These are phyloP conservation scores for Agmasoma carcini DNA, from an alignment of 371 early-diverging fungal genomes.

Conservation along the genomic window DNA sequence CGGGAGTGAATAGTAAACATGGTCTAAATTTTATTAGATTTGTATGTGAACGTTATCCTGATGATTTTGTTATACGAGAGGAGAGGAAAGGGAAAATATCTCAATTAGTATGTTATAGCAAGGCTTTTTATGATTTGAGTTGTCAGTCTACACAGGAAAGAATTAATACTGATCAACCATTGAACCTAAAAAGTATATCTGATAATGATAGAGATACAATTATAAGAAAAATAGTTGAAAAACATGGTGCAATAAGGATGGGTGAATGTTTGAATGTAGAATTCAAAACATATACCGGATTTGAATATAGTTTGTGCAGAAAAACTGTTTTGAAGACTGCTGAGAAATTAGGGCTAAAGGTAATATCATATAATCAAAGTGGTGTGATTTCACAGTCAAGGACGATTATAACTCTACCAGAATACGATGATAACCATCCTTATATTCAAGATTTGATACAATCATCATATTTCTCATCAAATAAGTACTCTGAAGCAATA, in stretches of 20 bases:
- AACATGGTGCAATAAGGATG: conserved; percentile 19
- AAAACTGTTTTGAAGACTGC: conserved; percentile 42
- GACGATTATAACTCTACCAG: not conserved
- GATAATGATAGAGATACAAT: conserved; percentile 26
- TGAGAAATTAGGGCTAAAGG: conserved; percentile 24
- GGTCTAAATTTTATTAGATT: no score
- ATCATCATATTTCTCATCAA: not conserved
- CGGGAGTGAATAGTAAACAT: no score
- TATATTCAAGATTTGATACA: not conserved
- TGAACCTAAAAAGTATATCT: conserved; percentile 13
- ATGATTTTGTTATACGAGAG: no score
- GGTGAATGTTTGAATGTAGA: conserved; percentile 20
- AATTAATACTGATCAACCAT: no score
- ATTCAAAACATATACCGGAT: conserved; percentile 17
- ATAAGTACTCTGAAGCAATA: not conserved
- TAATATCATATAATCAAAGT: conserved; percentile 3
- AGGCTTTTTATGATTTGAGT: no score
- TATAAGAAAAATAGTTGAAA: conserved; percentile 20
- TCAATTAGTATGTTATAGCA: no score
- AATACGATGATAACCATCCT: conserved; percentile 1
- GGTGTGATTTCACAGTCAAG: conserved; percentile 12
- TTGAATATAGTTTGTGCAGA: conserved; percentile 28
- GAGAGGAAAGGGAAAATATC: no score
- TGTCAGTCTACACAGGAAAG: no score
- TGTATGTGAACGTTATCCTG: no score